Conservation (phyloP, 2,329 filamentous ascomycete genomes). For the Aureobasidium sp. region DNA sequence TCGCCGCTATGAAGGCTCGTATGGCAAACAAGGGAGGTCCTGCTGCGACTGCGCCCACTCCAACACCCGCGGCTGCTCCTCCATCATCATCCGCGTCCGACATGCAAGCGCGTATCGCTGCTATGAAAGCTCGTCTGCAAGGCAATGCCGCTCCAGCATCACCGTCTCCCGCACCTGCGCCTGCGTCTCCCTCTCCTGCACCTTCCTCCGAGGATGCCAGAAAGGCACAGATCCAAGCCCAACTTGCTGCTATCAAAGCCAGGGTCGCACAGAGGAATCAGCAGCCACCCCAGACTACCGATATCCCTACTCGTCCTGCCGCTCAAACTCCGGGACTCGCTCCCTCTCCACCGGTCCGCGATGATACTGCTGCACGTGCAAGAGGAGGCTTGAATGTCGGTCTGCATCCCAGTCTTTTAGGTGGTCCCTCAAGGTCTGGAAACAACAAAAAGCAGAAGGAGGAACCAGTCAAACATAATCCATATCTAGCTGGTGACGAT, state of each 20-base stretch:
- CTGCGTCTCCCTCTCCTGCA: conserved; percentile 18
- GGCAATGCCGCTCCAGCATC: conserved; percentile 11
- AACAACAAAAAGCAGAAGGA: conserved; percentile 39
- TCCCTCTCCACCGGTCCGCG: conserved; percentile 34
- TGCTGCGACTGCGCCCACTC: conserved; percentile 15
- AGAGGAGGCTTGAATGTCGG: conserved; percentile 67
- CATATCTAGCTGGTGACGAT: conserved; percentile 32
- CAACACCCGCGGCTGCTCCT: conserved; percentile 2
- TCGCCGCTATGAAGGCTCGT: conserved; percentile 31
- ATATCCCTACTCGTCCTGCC: not conserved
- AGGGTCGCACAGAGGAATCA: conserved; percentile 28
- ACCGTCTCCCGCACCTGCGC: conserved; percentile 16
- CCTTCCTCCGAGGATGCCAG: conserved; percentile 9
- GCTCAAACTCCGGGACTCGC: conserved; percentile 2
- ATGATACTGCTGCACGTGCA: conserved; percentile 42
- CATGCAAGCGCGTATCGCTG: conserved; percentile 16
- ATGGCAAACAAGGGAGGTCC: conserved; percentile 22
- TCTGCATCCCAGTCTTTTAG: conserved; percentile 65
- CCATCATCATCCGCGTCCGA: conserved; percentile 1
- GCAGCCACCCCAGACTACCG: not conserved
- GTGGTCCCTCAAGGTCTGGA: conserved; percentile 30
- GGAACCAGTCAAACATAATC: conserved; percentile 36
- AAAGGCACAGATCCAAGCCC: conserved; percentile 19
- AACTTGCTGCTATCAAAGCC: conserved; percentile 25
- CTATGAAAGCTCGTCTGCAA: conserved; percentile 16